These are phyloP conservation scores for Elymus sibiricus DNA, from an alignment of 176 grass and related monocot genomes.

Conservation along the genomic window DNA sequence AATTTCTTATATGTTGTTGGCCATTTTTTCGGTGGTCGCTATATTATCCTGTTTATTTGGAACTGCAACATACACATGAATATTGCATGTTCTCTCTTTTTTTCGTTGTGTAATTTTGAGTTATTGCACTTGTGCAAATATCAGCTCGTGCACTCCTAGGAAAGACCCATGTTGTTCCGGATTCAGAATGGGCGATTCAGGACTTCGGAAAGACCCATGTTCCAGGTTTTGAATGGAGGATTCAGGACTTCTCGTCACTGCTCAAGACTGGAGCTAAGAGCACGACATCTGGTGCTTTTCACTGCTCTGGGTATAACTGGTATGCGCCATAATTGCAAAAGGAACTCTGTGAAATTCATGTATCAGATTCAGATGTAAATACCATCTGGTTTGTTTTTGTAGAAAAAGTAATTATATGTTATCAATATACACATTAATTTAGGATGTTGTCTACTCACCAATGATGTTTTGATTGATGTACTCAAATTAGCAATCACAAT, in stretches of 20 bases:
- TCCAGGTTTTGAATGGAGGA: slow-evolving; percentile 29
- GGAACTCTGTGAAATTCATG: background rate
- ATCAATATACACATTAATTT: background rate
- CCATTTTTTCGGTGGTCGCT: no score
- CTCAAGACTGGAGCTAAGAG: background rate
- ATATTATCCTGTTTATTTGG: background rate
- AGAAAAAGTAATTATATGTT: background rate
- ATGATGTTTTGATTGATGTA: background rate
- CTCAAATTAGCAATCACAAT: background rate
- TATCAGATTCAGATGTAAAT: background rate
- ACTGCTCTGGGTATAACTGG: slow-evolving; percentile 7
- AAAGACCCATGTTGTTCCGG: no score
- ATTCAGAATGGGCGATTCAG: no score
- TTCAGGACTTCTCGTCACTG: slow-evolving; percentile 33
- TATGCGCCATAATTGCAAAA: background rate
- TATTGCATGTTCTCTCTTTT: background rate
- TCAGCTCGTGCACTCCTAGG: background rate
- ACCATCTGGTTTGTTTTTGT: background rate
- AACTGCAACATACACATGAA: background rate
- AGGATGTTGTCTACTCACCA: background rate
- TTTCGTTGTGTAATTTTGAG: background rate
- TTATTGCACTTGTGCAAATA: background rate
- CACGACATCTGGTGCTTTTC: background rate
- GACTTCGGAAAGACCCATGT: background rate
- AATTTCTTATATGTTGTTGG: background rate